phyloP scores from a whole-genome alignment of 2,329 filamentous ascomycete species.

The Aureobasidium sp. region DNA sequence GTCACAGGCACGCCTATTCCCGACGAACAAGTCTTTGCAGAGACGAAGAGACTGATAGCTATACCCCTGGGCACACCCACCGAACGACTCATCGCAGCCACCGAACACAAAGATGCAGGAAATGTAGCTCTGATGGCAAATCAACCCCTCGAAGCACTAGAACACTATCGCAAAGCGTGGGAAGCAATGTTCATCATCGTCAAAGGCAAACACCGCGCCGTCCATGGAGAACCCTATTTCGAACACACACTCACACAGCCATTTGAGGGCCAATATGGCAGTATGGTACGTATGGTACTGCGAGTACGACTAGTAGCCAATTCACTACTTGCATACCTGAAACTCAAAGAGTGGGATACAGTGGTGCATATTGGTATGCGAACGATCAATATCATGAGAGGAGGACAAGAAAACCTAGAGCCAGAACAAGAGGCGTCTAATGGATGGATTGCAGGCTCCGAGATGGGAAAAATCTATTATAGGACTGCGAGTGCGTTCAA shows the following conservation, averaged over 20 bases:
- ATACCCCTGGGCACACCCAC: slow-evolving; percentile 34
- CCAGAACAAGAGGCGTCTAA: slow-evolving; percentile 36
- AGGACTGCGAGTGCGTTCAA: slow-evolving; percentile 39
- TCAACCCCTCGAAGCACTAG: slow-evolving; percentile 32
- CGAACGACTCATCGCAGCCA: slow-evolving; percentile 34
- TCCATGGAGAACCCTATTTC: slow-evolving; percentile 46
- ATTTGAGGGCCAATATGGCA: slow-evolving; percentile 39
- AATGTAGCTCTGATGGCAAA: slow-evolving; percentile 34
- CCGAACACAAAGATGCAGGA: slow-evolving; percentile 38
- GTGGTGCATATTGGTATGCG: slow-evolving; percentile 47
- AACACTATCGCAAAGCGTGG: slow-evolving; percentile 40
- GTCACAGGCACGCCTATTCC: slow-evolving; percentile 28
- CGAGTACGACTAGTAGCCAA: slow-evolving; percentile 47
- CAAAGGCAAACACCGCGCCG: slow-evolving; percentile 35
- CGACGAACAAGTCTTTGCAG: slow-evolving; percentile 25
- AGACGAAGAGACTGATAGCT: slow-evolving; percentile 30
- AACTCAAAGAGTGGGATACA: slow-evolving; percentile 35
- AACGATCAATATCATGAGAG: slow-evolving; percentile 40
- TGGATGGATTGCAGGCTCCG: slow-evolving; percentile 33
- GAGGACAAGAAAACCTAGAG: slow-evolving; percentile 34
- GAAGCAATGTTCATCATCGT: slow-evolving; percentile 45
- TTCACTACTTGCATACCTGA: slow-evolving; percentile 38
- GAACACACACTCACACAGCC: slow-evolving; percentile 31
- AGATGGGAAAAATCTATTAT: slow-evolving; percentile 44
- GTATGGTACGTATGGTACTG: slow-evolving; percentile 40